phyloP scores from a whole-genome alignment of 1,284 basidiomycete species.

The Exobasidium cylindrosporum region DNA sequence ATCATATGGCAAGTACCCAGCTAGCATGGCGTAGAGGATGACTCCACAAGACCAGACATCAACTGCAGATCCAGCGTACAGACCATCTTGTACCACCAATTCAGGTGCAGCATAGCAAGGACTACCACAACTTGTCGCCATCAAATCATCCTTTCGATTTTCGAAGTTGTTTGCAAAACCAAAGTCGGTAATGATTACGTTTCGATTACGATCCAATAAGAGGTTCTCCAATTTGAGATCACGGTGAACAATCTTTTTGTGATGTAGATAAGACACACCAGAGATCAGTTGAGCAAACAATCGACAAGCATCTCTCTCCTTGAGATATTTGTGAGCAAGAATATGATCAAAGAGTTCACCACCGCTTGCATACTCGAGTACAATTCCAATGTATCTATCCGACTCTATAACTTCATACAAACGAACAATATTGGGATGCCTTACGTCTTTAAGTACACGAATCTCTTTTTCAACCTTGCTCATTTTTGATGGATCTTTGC shows the following conservation, averaged over 20 bases:
- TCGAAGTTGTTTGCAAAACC: conserved; percentile 98
- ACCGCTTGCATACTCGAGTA: conserved; percentile 95
- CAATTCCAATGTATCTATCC: conserved; percentile 99
- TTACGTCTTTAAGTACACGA: conserved; percentile 84
- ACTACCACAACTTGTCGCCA: conserved; percentile 96
- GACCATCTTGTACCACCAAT: conserved; percentile 95
- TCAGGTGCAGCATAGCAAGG: conserved; percentile 99
- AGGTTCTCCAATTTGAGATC: conserved; percentile 99
- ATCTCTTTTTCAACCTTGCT: conserved; percentile 97
- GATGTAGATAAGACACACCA: conserved; percentile 97
- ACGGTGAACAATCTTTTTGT: conserved; percentile 98
- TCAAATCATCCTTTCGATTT: conserved; percentile 74
- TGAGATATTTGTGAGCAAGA: conserved; percentile 92
- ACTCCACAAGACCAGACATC: conserved; percentile 99
- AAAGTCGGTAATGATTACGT: conserved; percentile 99
- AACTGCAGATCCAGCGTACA: conserved; percentile 96
- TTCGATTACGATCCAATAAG: conserved; percentile 91
- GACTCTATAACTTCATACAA: conserved; percentile 99
- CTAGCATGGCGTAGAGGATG: conserved; percentile 98
- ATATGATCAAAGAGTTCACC: conserved; percentile 99
- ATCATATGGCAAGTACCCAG: conserved; percentile 98
- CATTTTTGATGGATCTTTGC: conserved; percentile 65
- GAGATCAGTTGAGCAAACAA: conserved; percentile 98
- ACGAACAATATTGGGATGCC: conserved; percentile 97
- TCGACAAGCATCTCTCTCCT: conserved; percentile 89